Base-by-base conservation (phyloP, 2,329 filamentous ascomycete species). In the Cercospora zeae-maydis region DNA sequence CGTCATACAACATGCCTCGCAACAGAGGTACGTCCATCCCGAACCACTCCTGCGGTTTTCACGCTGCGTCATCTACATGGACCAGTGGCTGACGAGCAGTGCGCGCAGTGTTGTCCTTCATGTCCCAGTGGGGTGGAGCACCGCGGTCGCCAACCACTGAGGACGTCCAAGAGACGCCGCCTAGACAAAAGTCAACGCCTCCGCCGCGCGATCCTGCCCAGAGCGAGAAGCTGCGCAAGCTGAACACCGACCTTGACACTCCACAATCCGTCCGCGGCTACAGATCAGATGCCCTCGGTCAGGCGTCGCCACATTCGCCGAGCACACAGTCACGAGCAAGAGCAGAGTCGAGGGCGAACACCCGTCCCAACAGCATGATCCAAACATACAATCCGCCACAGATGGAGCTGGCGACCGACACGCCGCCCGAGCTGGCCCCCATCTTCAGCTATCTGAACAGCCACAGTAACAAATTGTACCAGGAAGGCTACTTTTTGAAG, bases 401-500 rank as follows among this genome's bases (percentile, higher is more conserved):
- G 76, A 92, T 96, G 88, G 91, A 96, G 73, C 83, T 95, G 67
- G 86, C 86, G 73, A 84, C 88, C 69, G 92, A 97, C 74, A 96
- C 91, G 31, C 87, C 95, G 66, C 92, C 95, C 37, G 95, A 99
- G 82, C 83, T 99, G 66, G 90, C 92, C 79, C 93, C 93, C 67
- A 93, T 98, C 72, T 98, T 98, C 78, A 91, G 86, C 64, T 95
- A 92, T 74, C 84, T 99, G 68, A 98, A 96, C 79, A 95, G 89
- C 78, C 95, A 99, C 76, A 89, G 87, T 62, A 97, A 97, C 78
- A 98, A 98, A 79, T 81, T 98, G 61, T 99, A 98, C 76, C 93
- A 97, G 71, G 95, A 99, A 79, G 95, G 95, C 37, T 99, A 98
- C 74, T 98, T 99, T 70, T 79, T 99, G 70, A 99, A 98, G 78